phyloP scores from a whole-genome alignment of 2,329 filamentous ascomycete genomes.

The Grosmannia penicillata region DNA sequence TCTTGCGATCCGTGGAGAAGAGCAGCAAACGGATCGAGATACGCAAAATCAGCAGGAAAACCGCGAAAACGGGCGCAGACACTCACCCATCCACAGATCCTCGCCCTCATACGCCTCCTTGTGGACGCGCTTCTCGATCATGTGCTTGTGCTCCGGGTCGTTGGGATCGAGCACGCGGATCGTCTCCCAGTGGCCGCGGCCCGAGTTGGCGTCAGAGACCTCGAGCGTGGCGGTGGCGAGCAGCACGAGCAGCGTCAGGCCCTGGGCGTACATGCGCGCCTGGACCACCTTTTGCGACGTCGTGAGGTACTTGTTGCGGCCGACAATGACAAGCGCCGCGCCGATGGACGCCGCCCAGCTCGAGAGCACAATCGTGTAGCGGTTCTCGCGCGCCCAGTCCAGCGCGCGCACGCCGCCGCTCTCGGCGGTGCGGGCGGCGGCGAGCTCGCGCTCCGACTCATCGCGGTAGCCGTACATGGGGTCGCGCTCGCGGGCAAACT shows the following conservation, averaged over 20 bases:
- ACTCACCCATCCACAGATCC: conserved; percentile 80
- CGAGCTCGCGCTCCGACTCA: conserved; percentile 38
- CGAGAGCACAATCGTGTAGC: conserved; percentile 72
- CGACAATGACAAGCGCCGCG: conserved; percentile 58
- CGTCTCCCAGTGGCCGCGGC: conserved; percentile 70
- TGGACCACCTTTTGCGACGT: conserved; percentile 82
- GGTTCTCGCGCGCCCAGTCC: conserved; percentile 63
- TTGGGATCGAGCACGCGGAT: conserved; percentile 66
- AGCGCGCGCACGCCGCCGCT: conserved; percentile 43
- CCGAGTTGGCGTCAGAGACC: conserved; percentile 59
- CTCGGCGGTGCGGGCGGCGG: conserved; percentile 41
- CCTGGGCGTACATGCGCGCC: conserved; percentile 88
- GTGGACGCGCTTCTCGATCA: conserved; percentile 78
- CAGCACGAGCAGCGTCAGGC: conserved; percentile 70
- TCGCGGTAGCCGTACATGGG: conserved; percentile 53
- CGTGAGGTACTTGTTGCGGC: conserved; percentile 59
- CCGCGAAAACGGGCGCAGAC: background rate
- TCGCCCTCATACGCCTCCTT: conserved; percentile 78
- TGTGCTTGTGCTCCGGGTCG: conserved; percentile 67
- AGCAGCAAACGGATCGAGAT: background rate
- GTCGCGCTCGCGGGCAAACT: conserved; percentile 57
- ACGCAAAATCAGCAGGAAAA: conserved; percentile 1
- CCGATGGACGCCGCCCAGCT: conserved; percentile 75
- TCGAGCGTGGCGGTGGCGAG: conserved; percentile 74
- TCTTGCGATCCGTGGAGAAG: background rate